phyloP scores from a whole-genome alignment of 2,329 filamentous ascomycete species.

The Diplodia sapinea region DNA sequence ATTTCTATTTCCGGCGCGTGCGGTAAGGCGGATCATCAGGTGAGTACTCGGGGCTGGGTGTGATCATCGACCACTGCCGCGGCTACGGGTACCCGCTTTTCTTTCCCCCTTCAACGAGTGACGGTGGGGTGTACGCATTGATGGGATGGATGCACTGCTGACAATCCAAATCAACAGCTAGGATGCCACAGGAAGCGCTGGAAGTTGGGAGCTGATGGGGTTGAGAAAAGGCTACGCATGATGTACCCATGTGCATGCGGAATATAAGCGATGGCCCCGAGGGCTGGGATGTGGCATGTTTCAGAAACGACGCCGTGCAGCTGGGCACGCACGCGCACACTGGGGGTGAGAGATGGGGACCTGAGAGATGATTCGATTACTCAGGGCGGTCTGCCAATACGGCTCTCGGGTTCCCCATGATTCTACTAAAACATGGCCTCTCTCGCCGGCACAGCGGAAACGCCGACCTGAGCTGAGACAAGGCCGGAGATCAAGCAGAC shows the following conservation, averaged over 20 bases:
- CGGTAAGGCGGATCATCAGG: slow-evolving; percentile 1
- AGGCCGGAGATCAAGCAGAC: background rate
- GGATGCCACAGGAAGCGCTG: background rate
- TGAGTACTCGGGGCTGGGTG: background rate
- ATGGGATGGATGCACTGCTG: background rate
- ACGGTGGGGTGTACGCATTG: background rate
- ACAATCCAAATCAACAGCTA: background rate
- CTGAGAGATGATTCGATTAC: background rate
- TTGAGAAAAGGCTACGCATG: background rate
- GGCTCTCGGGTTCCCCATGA: too few relatives aligned
- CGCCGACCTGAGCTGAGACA: background rate
- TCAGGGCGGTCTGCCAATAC: too few relatives aligned
- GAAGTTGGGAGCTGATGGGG: background rate
- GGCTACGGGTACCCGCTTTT: background rate
- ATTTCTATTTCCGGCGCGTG: background rate
- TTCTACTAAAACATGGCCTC: too few relatives aligned
- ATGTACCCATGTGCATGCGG: background rate
- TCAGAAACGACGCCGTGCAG: background rate
- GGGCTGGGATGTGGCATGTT: background rate
- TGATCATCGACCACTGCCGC: background rate
- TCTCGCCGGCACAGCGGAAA: background rate
- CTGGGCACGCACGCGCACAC: background rate
- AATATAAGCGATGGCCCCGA: background rate
- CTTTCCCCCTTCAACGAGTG: background rate
- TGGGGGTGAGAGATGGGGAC: background rate